Base-by-base conservation (phyloP, 768 basidiomycete species). In the Mycena polygramma region DNA sequence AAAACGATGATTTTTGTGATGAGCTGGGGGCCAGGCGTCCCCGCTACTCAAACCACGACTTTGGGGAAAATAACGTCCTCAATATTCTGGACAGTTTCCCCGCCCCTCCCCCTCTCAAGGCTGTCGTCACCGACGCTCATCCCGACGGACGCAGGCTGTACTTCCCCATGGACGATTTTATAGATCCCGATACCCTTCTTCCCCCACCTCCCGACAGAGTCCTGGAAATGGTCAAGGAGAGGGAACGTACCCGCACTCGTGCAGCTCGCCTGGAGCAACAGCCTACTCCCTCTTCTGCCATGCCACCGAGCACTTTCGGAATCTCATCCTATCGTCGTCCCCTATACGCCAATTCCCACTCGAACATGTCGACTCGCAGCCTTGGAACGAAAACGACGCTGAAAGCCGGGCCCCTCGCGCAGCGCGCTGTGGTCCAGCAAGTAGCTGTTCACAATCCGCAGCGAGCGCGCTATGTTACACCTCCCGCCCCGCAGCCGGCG, bases 181-280 rank as follows among this genome's bases (percentile, higher is more conserved):
- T 36, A 19, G 19, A 45, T 30, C 15, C 41, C 15, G 68, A 63
- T 1, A 63, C 64, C 8, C 61, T 71, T 14, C 65, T 71, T 11
- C 70, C 70, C 10, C 70, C 65, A 58, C 70, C 60, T 13, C 70
- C 70, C 20, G 54, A 62, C 17, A 58, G 54, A 48, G 70, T 71
- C 41, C 17, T 57, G 35, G 39, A n/a, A 0, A 52, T 58, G 60
- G 17, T 67, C 55, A 58, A 67, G 51, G 48, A 67, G 45, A 51
- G 60, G 36, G 49, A 67, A 35, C 70, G 61, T 61, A 54, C 61
- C 19, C 64, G 24, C 43, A 46, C 57, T 3, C 45, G 53, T 19
- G 45, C 35, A 22, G 63, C 51, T 8, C 70, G 59, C 54, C 26
- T 49, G 39, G 63, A 64, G 60, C 68, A 63, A 26, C 46, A 68